Conservation (phyloP, 441 rosid species). For the Euphorbia celastroides region DNA sequence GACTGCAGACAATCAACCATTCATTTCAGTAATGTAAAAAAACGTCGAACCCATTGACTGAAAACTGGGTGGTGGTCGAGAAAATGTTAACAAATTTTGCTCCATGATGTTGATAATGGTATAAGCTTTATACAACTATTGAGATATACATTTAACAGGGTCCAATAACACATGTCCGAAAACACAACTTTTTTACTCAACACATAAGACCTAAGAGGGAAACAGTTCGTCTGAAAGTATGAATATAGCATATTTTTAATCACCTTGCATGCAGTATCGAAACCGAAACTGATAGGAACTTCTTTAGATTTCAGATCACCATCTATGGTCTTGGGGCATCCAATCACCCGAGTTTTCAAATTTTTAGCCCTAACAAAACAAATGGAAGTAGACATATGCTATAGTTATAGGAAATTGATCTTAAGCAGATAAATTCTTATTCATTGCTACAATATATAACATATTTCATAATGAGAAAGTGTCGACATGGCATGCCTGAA, state of each 20-base stretch:
- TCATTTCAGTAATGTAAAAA: not conserved
- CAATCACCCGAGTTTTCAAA: slow-evolving; percentile 81
- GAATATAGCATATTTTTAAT: slow-evolving; percentile 2
- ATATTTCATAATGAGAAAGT: not conserved
- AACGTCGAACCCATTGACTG: not conserved
- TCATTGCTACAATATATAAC: not conserved
- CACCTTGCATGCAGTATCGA: slow-evolving; percentile 99
- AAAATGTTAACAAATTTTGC: not conserved
- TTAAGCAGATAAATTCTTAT: not conserved
- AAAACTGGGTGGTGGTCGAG: not conserved
- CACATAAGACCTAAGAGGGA: not conserved
- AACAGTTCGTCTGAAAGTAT: not conserved
- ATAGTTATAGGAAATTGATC: not conserved
- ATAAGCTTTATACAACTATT: not conserved
- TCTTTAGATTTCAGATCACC: slow-evolving; percentile 99
- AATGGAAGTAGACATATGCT: slow-evolving; percentile 6
- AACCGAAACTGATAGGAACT: slow-evolving; percentile 96
- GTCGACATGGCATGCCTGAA: slow-evolving; percentile 48
- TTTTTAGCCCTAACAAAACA: slow-evolving; percentile 58
- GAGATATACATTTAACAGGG: not conserved
- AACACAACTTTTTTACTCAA: not conserved
- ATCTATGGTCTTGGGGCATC: slow-evolving; percentile 99
- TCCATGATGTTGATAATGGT: not conserved
- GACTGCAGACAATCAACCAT: not conserved
- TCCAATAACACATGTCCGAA: not conserved